Conservation (phyloP, 1,284 basidiomycete species). For the Irpex sp. region DNA sequence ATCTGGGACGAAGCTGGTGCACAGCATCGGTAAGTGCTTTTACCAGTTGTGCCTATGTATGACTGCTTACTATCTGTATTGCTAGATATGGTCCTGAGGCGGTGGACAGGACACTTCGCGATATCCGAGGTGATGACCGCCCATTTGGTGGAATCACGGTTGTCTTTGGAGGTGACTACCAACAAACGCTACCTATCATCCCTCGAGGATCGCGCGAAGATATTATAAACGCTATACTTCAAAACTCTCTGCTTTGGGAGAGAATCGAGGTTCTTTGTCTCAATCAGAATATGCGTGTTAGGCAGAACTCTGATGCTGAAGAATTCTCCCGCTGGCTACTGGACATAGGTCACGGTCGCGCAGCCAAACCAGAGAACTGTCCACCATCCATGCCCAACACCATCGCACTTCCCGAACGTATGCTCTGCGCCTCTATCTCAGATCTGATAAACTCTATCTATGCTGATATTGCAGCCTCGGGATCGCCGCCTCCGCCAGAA, state of each 20-base stretch:
- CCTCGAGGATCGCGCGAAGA: constrained; percentile 29
- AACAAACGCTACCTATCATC: constrained; percentile 34
- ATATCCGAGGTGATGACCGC: constrained; percentile 22
- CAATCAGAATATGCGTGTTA: background rate
- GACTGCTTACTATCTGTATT: constrained; percentile 11
- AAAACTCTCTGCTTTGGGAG: constrained; percentile 25
- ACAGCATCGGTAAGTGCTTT: too few relatives aligned
- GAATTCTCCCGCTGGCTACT: constrained; percentile 39
- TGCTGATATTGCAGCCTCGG: background rate
- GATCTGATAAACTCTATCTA: background rate
- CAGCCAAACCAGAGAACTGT: background rate
- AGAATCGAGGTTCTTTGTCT: background rate
- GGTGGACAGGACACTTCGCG: constrained; percentile 30
- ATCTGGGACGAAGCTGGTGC: too few relatives aligned
- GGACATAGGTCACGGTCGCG: constrained; percentile 36
- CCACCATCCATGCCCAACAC: background rate
- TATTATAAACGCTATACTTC: constrained; percentile 32
- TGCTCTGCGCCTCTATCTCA: background rate
- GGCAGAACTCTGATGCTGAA: constrained; percentile 19
- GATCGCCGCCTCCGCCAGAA: background rate
- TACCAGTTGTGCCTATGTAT: too few relatives aligned
- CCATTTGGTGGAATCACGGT: constrained; percentile 42
- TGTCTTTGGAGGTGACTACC: constrained; percentile 27
- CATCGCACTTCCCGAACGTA: background rate
- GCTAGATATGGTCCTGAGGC: constrained; percentile 25